Conservation (phyloP, 2,329 filamentous ascomycete genomes). For the Neonectria hederae region DNA sequence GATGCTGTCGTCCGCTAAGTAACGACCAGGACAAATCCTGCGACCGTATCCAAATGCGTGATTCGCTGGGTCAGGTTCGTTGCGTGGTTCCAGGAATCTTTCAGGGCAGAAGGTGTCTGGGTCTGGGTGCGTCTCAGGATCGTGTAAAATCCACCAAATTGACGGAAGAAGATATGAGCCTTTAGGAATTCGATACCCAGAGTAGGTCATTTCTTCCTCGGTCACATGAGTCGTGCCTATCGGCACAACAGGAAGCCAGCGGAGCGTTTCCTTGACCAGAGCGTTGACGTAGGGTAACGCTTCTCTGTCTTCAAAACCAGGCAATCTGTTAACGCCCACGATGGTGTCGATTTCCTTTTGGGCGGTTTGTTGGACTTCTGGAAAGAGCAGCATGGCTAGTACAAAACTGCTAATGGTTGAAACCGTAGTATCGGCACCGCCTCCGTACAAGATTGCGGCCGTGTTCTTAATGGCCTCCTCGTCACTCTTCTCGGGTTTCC, state of each 20-base stretch:
- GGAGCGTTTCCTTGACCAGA: conserved; percentile 43
- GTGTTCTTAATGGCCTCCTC: conserved; percentile 39
- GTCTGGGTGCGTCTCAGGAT: conserved; percentile 70
- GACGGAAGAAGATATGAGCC: conserved; percentile 37
- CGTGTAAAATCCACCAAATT: conserved; percentile 56
- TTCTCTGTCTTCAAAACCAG: conserved; percentile 40
- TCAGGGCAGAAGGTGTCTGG: conserved; percentile 47
- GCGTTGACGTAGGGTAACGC: conserved; percentile 45
- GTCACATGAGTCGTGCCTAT: conserved; percentile 52
- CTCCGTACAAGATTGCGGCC: conserved; percentile 43
- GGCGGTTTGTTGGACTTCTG: conserved; percentile 36
- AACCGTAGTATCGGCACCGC: conserved; percentile 44
- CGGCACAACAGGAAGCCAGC: conserved; percentile 47
- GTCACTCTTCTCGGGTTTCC: conserved; percentile 25
- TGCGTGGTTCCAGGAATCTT: conserved; percentile 43
- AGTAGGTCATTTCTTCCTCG: conserved; percentile 41
- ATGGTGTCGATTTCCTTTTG: conserved; percentile 43
- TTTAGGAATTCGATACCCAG: conserved; percentile 43
- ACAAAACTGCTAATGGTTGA: conserved; percentile 39
- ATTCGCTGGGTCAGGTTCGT: conserved; percentile 45
- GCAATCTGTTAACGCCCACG: conserved; percentile 44
- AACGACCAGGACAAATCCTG: conserved; percentile 48
- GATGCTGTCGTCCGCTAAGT: conserved; percentile 45
- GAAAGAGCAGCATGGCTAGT: conserved; percentile 39
- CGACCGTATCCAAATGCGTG: conserved; percentile 49